Evolutionary conservation across 2,329 filamentous ascomycete species (phyloP), one percentile per base, ranked within the genome.

Genomic region (Talaromyces sp.): DNA sequence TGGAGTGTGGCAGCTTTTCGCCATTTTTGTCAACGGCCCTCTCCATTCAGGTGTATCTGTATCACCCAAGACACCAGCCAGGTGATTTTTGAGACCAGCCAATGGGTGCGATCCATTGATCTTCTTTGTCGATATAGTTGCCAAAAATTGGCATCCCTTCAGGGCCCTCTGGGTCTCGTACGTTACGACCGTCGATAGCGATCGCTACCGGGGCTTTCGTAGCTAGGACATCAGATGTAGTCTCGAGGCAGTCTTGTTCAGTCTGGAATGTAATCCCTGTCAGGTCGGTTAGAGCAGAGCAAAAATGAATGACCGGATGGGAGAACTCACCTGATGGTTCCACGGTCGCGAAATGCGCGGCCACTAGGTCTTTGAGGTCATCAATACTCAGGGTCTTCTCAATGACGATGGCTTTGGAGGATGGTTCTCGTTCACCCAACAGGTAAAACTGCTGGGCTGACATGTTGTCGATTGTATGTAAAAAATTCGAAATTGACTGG

Each of bases 51-150:
- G 52, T 11, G 60, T 66, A 44, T 70, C 65, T 0, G 68, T 71
- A 43, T 72, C 70, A 4, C 65, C 64, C 0, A 71, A 49, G 22
- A 72, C 53, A 10, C 66, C 66, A 1, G 69, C 70, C 2, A 56
- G 3, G 4, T 22, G 55, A 13, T 59, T 63, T 20, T 67, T 70
- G 20, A 72, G 49, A 0, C 62, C 59, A 22, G 53, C 57, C 2
- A 73, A 62, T 0, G 70, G 70, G 30, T 72, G 68, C 3, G 46
- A 47, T n/a, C 60, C 60, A 37, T 68, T 70, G 48, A 82, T 82
- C 27, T 72, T 69, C 65, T 84, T 84, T 36, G 79, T 84, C 80
- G 40, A 80, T 79, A 66, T 77, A 81, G 58, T 77, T 82, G 17
- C 82, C 82, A 3, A 84, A 66, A 16, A 77, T 51, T 2, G 70